A percentile compares a stretch with the other conserved stretches of the same genome.
Evolutionary conservation across 2,329 filamentous ascomycete species (phyloP).

Genomic region (Fusarium paranaense): DNA sequence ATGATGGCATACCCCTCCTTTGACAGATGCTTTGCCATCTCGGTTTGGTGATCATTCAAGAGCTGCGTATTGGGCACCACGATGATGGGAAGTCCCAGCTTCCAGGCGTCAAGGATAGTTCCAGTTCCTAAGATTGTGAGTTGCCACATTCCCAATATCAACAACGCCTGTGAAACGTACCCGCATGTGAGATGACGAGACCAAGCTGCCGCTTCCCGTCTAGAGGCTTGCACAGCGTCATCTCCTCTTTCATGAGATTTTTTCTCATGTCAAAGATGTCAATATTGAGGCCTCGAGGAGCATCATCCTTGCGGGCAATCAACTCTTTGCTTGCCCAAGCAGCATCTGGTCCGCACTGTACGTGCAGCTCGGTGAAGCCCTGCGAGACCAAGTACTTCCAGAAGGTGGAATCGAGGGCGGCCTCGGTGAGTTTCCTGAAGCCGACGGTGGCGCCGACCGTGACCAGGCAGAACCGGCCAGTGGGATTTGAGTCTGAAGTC

Average conservation of each 20-base stretch:
- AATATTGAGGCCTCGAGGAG: constrained; percentile 43
- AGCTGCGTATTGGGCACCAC: constrained; percentile 88
- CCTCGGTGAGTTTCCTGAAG: constrained; percentile 78
- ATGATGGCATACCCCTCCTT: constrained; percentile 81
- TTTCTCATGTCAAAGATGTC: constrained; percentile 48
- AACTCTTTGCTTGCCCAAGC: constrained; percentile 46
- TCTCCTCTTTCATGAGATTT: constrained; percentile 57
- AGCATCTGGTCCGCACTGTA: constrained; percentile 85
- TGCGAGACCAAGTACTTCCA: constrained; percentile 67
- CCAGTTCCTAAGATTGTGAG: constrained; percentile 75
- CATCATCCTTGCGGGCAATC: constrained; percentile 27
- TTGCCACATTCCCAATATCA: not conserved
- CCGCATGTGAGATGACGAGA: constrained; percentile 88
- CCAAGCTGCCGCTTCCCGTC: constrained; percentile 68
- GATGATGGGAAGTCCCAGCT: constrained; percentile 80
- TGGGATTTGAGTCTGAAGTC: not conserved
- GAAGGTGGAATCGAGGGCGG: constrained; percentile 72
- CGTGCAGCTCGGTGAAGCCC: constrained; percentile 76
- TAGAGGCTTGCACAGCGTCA: constrained; percentile 64
- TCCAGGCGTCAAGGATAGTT: constrained; percentile 85
- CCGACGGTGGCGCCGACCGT: constrained; percentile 93
- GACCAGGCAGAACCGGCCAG: constrained; percentile 74
- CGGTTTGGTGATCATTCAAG: constrained; percentile 90
- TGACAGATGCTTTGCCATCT: constrained; percentile 83
- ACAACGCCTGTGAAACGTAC: constrained; percentile 58